A percentile compares a stretch with the other conserved stretches of the same genome.
These are phyloP conservation scores for Starmerella davenportii DNA, from an alignment of 805 yeast species.

Conservation along the genomic window DNA sequence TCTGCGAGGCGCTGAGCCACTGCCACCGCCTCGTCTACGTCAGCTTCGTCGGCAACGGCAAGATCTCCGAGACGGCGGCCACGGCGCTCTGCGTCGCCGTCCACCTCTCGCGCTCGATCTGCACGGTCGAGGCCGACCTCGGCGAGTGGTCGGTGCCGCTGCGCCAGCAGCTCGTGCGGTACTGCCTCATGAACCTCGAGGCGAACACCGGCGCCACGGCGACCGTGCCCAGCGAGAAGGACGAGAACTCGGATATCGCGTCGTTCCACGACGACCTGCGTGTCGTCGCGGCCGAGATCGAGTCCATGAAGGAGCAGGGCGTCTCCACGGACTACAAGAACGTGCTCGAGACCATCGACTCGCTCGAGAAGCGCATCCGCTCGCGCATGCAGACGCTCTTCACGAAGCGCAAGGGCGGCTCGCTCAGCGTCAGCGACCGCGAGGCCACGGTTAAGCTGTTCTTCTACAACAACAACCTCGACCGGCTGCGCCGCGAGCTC, in stretches of 20 bases:
- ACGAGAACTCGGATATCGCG: constrained; percentile 10
- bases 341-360: constrained; percentile 10
- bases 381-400: constrained; percentile 14
- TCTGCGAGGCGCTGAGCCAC: constrained; percentile 53
- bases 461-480: constrained; percentile 15
- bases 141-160: constrained; percentile 42
- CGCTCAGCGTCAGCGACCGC: constrained; percentile 16
- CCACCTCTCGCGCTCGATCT: constrained; percentile 45
- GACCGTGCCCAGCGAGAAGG: neutral
- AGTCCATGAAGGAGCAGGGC: constrained; percentile 2
- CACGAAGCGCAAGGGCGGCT: constrained; percentile 7
- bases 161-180: constrained; percentile 56
- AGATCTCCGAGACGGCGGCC: constrained; percentile 40
- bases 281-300: constrained; percentile 7
- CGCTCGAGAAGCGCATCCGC: constrained; percentile 11
- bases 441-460: constrained; percentile 14
- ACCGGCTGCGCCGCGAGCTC: constrained; percentile 11
- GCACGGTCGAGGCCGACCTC: constrained; percentile 50
- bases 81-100: constrained; percentile 54
- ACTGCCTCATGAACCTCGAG: constrained; percentile 58
- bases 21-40: constrained; percentile 50
- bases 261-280: constrained; percentile 12
- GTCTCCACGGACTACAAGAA: neutral
- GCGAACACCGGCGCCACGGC: constrained; percentile 22
- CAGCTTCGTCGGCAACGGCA: constrained; percentile 45